phyloP scores from a whole-genome alignment of 2,329 filamentous ascomycete genomes.

The Neoscytalidium dimidiatum region DNA sequence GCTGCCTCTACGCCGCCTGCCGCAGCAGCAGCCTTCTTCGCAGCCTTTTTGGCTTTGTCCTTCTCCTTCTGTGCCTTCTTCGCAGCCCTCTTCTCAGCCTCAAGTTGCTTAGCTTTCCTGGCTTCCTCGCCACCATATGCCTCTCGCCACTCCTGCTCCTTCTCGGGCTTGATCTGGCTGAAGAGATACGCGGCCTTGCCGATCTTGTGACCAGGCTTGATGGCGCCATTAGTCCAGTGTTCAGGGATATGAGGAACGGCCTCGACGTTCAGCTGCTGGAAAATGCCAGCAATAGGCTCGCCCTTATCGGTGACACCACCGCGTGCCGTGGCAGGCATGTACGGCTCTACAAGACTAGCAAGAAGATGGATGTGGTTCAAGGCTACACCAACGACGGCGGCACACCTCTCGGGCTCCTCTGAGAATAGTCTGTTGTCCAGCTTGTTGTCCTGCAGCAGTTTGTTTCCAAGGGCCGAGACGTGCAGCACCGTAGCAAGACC shows the following conservation, averaged over 20 bases:
- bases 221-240: slow-evolving; percentile 39
- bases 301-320: slow-evolving; percentile 16
- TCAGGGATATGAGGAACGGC: slow-evolving; percentile 61
- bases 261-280: slow-evolving; percentile 68
- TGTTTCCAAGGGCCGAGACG: slow-evolving; percentile 62
- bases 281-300: slow-evolving; percentile 52
- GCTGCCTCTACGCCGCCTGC: slow-evolving; percentile 40
- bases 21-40: slow-evolving; percentile 47
- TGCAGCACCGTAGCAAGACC: slow-evolving; percentile 67
- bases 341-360: slow-evolving; percentile 55
- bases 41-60: slow-evolving; percentile 58
- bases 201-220: slow-evolving; percentile 71
- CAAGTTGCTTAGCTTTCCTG: slow-evolving; percentile 66
- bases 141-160: slow-evolving; percentile 80
- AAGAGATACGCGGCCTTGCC: slow-evolving; percentile 81
- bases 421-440: slow-evolving; percentile 64
- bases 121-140: slow-evolving; percentile 69
- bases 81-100: slow-evolving; percentile 51
- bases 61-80: slow-evolving; percentile 65
- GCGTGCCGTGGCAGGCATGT: slow-evolving; percentile 62
- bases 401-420: slow-evolving; percentile 60
- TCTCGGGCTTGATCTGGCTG: slow-evolving; percentile 77
- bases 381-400: slow-evolving; percentile 49
- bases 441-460: slow-evolving; percentile 58
- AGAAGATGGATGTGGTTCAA: slow-evolving; percentile 26